Evolutionary conservation across 495 filamentous ascomycete species (phyloP).

Genomic region (Tuber magnatum): DNA sequence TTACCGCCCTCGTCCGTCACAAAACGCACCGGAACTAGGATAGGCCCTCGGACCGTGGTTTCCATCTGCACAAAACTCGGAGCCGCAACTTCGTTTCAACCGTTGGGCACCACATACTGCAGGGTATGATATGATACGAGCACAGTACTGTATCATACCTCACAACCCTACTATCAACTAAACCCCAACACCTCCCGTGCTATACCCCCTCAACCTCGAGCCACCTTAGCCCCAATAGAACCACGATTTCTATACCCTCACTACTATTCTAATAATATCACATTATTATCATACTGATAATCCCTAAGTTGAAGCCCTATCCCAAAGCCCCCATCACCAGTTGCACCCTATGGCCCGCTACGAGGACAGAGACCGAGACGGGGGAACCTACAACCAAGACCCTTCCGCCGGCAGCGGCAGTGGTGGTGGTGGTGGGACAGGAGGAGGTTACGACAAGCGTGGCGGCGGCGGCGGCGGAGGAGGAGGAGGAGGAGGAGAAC

Average conservation of each 20-base stretch:
- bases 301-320: neutral
- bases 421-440: slow-evolving; percentile 22
- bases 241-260: neutral
- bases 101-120: neutral
- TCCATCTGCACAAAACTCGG: neutral
- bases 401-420: slow-evolving; percentile 14
- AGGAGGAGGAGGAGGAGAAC: slow-evolving; percentile 45
- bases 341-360: slow-evolving; percentile 26
- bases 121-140: too few species aligned
- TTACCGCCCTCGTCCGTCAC: neutral
- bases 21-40: neutral
- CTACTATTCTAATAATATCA: neutral
- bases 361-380: slow-evolving; percentile 41
- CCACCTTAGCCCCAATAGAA: neutral
- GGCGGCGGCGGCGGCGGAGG: slow-evolving; percentile 44
- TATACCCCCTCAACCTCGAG: neutral
- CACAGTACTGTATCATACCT: neutral
- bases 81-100: neutral
- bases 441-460: slow-evolving; percentile 42
- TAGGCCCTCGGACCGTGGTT: neutral
- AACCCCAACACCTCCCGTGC: neutral
- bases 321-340: neutral
- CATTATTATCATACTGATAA: neutral
- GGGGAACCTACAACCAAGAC: slow-evolving; percentile 26
- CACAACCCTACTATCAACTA: neutral